Conservation (phyloP, 2,329 filamentous ascomycete species). For the Metarhizium anisopliae region DNA sequence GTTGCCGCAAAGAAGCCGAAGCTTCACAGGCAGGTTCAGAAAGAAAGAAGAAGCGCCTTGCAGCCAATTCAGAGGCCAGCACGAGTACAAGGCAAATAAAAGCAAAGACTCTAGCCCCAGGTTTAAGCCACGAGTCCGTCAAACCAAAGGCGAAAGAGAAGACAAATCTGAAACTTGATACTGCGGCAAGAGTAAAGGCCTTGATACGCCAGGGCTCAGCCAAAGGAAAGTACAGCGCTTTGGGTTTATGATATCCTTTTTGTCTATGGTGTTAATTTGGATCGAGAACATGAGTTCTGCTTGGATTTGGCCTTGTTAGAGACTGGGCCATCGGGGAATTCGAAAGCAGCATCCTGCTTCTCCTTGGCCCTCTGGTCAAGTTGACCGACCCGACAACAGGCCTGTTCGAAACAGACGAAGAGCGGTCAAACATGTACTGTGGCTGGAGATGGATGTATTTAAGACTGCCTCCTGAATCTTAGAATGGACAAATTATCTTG, state of each 20-base stretch:
- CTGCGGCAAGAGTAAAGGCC: slow-evolving; percentile 13
- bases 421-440: no score
- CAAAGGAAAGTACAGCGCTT: slow-evolving; percentile 23
- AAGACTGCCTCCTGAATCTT: no score
- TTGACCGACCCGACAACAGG: no score
- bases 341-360: no score
- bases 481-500: neutral
- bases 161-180: neutral
- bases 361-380: no score
- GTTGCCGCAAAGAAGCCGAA: slow-evolving; percentile 39
- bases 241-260: slow-evolving; percentile 21
- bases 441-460: no score
- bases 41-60: slow-evolving; percentile 16
- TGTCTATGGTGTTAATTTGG: neutral
- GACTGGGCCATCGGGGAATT: no score
- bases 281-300: neutral
- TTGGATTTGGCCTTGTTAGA: neutral
- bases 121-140: slow-evolving; percentile 2
- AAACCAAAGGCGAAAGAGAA: neutral
- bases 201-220: slow-evolving; percentile 19
- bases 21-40: slow-evolving; percentile 18
- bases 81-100: neutral
- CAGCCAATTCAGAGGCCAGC: slow-evolving; percentile 7
- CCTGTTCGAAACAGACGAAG: no score
- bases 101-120: neutral